Base-by-base conservation (phyloP, 2,329 filamentous ascomycete genomes). In the Ophiostoma ulmi region DNA sequence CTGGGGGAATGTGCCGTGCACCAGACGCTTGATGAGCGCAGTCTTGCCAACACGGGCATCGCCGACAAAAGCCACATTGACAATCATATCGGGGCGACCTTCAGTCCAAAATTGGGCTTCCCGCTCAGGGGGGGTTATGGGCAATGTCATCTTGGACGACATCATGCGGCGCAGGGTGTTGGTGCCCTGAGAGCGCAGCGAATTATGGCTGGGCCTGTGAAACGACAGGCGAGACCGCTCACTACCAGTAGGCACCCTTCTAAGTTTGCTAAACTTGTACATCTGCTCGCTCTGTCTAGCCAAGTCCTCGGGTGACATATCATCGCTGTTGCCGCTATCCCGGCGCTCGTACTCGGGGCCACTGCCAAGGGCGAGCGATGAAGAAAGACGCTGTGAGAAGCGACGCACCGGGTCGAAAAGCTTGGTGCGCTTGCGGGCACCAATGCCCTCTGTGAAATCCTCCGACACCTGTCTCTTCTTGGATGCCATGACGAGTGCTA, bases 11-110 rank as follows among this genome's bases (percentile, higher is more conserved):
- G 72, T 71, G 8, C 73, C 70, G 36, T 74, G 52, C 1, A 72
- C 69, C 13, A 74, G 69, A 11, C 73, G 73, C 11, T 72, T 73
- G 67, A 75, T 72, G 36, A 75, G 63, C 5, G 73, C 72, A n/a
- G 72, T 71, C 71, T 75, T 75, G 26, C 74, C 74, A 20, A 75
- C 74, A 0, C 64, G 66, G 0, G 70, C 74, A n/a, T 74, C 73
- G 20, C 74, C 74, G 48, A 74, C 68, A 13, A 75, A 72, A 10
- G 72, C 73, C 13, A 75, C 70, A 55, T 74, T 74, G 70, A 75
- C 71, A 69, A 73, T 71, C 72, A 74, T 72, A 31, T 74, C 73
- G 3, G 73, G 71, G 20, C 72, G 64, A 2, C 71, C 73, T 1
- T 72, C 72, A 0, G 68, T 44, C 73, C 73, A 72, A 13, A 63